Evolutionary conservation across 805 yeast species (phyloP).

Genomic region (Cephaloascus fragrans): DNA sequence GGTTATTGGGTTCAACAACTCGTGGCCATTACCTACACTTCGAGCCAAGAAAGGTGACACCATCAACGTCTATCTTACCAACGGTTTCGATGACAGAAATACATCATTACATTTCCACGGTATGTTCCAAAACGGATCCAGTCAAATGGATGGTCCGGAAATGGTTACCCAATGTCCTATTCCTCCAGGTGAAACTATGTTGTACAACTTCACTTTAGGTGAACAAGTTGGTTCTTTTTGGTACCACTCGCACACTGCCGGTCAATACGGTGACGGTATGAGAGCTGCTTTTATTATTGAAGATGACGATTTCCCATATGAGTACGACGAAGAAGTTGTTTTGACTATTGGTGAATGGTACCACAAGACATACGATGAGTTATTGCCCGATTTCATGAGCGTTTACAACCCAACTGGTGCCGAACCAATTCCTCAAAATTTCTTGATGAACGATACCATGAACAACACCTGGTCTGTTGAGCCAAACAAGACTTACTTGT

Average conservation of each 20-base stretch:
- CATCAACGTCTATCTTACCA: slow-evolving; percentile 60
- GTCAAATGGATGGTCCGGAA: slow-evolving; percentile 87
- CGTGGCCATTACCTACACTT: slow-evolving; percentile 86
- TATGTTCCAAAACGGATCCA: slow-evolving; percentile 67
- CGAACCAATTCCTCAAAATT: slow-evolving; percentile 85
- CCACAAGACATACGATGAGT: slow-evolving; percentile 47
- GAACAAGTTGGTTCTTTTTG: slow-evolving; percentile 86
- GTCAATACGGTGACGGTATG: slow-evolving; percentile 93
- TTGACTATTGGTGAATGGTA: slow-evolving; percentile 83
- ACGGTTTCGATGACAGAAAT: slow-evolving; percentile 59
- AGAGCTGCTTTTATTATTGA: slow-evolving; percentile 72
- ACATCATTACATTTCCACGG: slow-evolving; percentile 94
- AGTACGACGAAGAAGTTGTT: slow-evolving; percentile 71
- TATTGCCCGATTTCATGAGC: slow-evolving; percentile 50
- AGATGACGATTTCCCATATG: slow-evolving; percentile 57
- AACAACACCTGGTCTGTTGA: slow-evolving; percentile 69
- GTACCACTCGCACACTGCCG: slow-evolving; percentile 92
- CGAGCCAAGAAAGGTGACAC: slow-evolving; percentile 74
- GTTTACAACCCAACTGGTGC: slow-evolving; percentile 94
- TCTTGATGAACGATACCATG: slow-evolving; percentile 74
- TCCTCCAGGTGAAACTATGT: slow-evolving; percentile 61
- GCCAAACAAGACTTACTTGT: slow-evolving; percentile 77
- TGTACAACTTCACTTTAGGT: slow-evolving; percentile 83
- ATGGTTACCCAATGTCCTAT: slow-evolving; percentile 86
- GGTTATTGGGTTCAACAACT: slow-evolving; percentile 58